Conservation (phyloP, 2,329 filamentous ascomycete genomes). For the Boeremia lycopersici region DNA sequence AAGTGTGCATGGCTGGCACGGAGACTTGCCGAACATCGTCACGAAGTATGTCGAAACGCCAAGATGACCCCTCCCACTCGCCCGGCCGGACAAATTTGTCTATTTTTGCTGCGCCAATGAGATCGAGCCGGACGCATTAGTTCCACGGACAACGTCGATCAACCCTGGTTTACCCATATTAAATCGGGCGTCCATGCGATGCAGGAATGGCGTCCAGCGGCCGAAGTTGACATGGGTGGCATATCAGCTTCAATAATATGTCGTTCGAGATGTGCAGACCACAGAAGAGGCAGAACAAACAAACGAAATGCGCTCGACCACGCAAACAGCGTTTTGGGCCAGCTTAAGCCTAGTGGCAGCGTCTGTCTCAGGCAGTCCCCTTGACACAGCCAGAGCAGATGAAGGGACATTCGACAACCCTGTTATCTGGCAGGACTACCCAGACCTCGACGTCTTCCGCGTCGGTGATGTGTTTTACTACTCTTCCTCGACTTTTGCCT, state of each 20-base stretch:
- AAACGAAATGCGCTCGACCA: not conserved
- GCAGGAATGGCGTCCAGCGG: not conserved
- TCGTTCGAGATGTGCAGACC: not conserved
- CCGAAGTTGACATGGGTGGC: not conserved
- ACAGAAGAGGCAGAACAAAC: not conserved
- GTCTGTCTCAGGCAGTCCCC: not conserved
- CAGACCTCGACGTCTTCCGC: conserved; percentile 61
- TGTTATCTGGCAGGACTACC: conserved; percentile 61
- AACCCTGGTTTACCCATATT: conserved; percentile 3
- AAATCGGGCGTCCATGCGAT: not conserved
- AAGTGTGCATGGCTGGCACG: not conserved
- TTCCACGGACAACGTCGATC: not conserved
- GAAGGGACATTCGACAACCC: conserved; percentile 54
- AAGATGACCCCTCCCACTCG: conserved; percentile 1
- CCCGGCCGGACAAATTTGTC: conserved; percentile 4
- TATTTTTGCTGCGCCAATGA: conserved; percentile 8
- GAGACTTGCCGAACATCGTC: conserved; percentile 1
- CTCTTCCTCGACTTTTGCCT: conserved; percentile 63
- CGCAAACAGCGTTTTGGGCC: not conserved
- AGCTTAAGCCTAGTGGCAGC: not conserved
- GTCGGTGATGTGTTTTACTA: conserved; percentile 60
- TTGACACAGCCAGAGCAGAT: conserved; percentile 4
- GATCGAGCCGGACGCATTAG: not conserved
- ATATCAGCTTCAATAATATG: not conserved
- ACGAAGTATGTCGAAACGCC: not conserved